Percentiles rank a stretch among this genome's conserved stretches.
phyloP scores from a whole-genome alignment of 2,329 filamentous ascomycete genomes.

The Trichoderma arundinaceum region DNA sequence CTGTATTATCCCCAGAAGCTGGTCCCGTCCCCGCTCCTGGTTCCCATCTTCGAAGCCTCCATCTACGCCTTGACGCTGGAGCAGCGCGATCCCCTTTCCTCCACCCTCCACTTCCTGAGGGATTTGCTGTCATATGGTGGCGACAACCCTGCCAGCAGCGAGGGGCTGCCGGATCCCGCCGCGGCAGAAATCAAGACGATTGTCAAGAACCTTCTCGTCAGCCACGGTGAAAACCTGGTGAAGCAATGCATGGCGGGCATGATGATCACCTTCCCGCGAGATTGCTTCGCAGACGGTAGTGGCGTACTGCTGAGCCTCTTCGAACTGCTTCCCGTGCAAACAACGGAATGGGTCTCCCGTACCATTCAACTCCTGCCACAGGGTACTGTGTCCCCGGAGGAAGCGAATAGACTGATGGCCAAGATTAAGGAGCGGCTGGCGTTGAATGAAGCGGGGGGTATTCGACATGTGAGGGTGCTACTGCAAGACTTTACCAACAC shows the following conservation, averaged over 20 bases:
- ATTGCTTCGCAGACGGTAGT: slow-evolving; percentile 93
- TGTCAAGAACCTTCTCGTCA: slow-evolving; percentile 72
- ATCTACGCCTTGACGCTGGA: slow-evolving; percentile 86
- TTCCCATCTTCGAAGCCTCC: slow-evolving; percentile 84
- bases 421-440: slow-evolving; percentile 81
- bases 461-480: slow-evolving; percentile 80
- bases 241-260: slow-evolving; percentile 94
- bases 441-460: slow-evolving; percentile 62
- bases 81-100: slow-evolving; percentile 88
- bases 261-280: slow-evolving; percentile 98
- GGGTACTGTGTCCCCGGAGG: slow-evolving; percentile 78
- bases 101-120: slow-evolving; percentile 89
- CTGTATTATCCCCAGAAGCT: slow-evolving; percentile 90
- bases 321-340: slow-evolving; percentile 80
- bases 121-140: slow-evolving; percentile 90
- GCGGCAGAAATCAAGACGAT: slow-evolving; percentile 72
- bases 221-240: slow-evolving; percentile 77
- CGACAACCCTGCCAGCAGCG: slow-evolving; percentile 70
- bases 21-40: slow-evolving; percentile 77
- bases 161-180: slow-evolving; percentile 60
- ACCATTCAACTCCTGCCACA: slow-evolving; percentile 84
- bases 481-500: slow-evolving; percentile 97
- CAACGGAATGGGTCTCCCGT: slow-evolving; percentile 78
- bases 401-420: slow-evolving; percentile 79
- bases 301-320: slow-evolving; percentile 91